Conservation (phyloP, 1,284 basidiomycete species). For the Exobasidium rhododendri region DNA sequence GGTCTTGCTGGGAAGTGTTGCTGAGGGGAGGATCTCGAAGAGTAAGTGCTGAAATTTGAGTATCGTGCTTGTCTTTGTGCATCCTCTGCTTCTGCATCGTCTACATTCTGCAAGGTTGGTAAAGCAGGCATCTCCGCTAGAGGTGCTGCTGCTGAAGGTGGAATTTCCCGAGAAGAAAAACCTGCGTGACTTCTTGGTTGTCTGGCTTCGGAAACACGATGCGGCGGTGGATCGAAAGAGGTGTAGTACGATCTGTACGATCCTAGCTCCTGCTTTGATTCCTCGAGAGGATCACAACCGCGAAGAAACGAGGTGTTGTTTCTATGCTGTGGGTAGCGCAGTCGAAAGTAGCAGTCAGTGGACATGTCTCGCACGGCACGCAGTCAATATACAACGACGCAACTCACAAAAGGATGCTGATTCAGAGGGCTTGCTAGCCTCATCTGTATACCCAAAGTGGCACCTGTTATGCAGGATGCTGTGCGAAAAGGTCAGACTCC, state of each 20-base stretch:
- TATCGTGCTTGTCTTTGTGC: not conserved
- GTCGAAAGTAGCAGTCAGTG: not conserved
- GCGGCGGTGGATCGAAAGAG: not conserved
- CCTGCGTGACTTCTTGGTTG: not conserved
- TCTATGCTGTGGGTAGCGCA: not conserved
- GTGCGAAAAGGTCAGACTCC: too few species aligned
- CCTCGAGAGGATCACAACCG: not conserved
- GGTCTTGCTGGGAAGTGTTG: too few species aligned
- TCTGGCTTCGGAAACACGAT: not conserved
- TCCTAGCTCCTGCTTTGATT: not conserved
- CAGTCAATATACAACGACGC: not conserved
- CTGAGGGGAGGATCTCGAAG: too few species aligned
- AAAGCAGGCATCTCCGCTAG: not conserved
- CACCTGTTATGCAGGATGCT: too few species aligned
- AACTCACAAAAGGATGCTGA: not conserved
- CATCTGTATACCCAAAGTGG: not conserved
- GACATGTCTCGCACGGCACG: not conserved
- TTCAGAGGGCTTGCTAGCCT: not conserved
- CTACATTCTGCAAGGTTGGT: not conserved
- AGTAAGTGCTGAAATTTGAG: not conserved
- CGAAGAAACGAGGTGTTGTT: not conserved
- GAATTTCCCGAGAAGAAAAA: too few species aligned
- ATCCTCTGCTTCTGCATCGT: not conserved
- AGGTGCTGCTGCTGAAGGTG: not conserved
- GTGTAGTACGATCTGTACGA: not conserved